Conservation (phyloP, 306 rosid genomes). For the Pyrus pyrifolia region DNA sequence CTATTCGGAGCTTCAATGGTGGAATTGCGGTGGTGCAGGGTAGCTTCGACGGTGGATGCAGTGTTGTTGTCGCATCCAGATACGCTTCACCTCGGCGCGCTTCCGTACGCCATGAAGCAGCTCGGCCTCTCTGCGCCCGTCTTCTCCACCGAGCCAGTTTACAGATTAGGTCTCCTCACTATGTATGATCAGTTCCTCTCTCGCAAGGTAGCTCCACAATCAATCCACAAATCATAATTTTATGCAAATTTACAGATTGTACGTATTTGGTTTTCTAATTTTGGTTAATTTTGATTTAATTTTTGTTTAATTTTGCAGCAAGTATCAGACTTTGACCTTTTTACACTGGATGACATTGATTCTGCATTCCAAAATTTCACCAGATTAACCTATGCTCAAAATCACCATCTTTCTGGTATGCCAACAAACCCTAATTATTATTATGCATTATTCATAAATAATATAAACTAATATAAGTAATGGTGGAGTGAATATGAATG, state of each 20-base stretch:
- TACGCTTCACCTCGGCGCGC: constrained; percentile 93
- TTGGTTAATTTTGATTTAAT: background rate
- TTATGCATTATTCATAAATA: background rate
- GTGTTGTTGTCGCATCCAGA: constrained; percentile 82
- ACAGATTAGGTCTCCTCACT: constrained; percentile 81
- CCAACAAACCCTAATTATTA: background rate
- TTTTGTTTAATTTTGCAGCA: constrained; percentile 42
- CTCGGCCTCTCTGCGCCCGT: constrained; percentile 81
- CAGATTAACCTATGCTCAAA: constrained; percentile 88
- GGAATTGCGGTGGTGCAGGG: constrained; percentile 36
- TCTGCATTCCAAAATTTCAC: constrained; percentile 79
- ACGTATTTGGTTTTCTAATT: background rate
- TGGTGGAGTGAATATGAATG: background rate
- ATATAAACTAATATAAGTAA: too few relatives aligned
- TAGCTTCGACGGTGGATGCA: constrained; percentile 76
- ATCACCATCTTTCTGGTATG: constrained; percentile 82
- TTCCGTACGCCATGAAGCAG: constrained; percentile 78
- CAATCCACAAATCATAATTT: background rate
- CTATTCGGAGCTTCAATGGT: background rate
- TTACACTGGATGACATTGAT: constrained; percentile 88
- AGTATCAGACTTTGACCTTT: constrained; percentile 84
- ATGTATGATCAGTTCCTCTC: constrained; percentile 89
- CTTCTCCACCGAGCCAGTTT: constrained; percentile 82
- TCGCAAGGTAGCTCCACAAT: constrained; percentile 52
- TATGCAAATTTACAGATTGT: background rate